Evolutionary conservation across 208 protist genomes (phyloP), one percentile per base, ranked within the genome.

Genomic region (Leishmania major): DNA sequence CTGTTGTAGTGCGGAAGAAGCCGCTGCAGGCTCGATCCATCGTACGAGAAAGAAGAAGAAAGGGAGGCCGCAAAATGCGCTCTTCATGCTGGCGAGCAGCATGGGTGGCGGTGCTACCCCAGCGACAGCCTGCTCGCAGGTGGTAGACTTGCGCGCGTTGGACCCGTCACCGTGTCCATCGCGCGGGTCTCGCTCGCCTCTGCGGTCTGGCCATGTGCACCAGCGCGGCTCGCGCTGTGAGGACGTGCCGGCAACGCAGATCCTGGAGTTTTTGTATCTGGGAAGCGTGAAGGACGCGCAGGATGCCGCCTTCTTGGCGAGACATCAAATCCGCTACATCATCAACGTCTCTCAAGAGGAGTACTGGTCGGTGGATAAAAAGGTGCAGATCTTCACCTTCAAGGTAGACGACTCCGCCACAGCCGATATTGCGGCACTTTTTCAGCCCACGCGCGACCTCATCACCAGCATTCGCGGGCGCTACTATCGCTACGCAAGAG

Each of bases 311-410:
- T 96, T 97, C 78, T 74, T 97, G 17, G 77, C 72, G 25, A 75
- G 79, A 17, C 84, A 96, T 80, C 73, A 94, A 70, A 94, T 97
- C 51, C 81, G 77, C 37, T 92, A 86, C 60, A 95, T 97, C 82
- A 87, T 97, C 73, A 97, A 97, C 81, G 88, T 97, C 13, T 97
- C 93, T 0, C 86, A 85, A 53, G 95, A 96, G 85, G 89, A 96
- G 86, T 97, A 97, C 82, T 96, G 92, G 91, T 95, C 92, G 28
- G 92, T 92, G 0, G 89, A 95, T 70, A 84, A 86, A 47, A 53
- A 78, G 49, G 86, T 94, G 43, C 80, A 89, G 28, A 91, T 96
- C 64, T 82, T 91, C 40, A 88, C 91, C 25, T 97, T 96, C 88
- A 85, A 85, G 35, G 82, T 96, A 1, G 87, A 94, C 11, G 95